A percentile compares a stretch with the other conserved stretches of the same genome.
Conservation (phyloP, 2,329 filamentous ascomycete genomes). For the Claviceps quebecensis region DNA sequence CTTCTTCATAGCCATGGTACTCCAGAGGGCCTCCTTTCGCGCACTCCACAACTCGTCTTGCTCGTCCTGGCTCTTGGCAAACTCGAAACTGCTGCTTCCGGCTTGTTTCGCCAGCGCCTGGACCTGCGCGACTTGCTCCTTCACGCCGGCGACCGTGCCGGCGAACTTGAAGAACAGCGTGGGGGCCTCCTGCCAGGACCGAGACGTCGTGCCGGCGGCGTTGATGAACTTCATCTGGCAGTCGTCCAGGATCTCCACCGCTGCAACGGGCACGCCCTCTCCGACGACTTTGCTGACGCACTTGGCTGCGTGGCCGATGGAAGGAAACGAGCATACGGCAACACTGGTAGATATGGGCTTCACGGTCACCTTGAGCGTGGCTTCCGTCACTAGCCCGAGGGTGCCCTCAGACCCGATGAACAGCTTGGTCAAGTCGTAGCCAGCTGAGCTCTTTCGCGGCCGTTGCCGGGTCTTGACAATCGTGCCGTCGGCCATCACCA, state of each 20-base stretch:
- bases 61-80: conserved; percentile 56
- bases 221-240: conserved; percentile 69
- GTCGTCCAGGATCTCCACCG: conserved; percentile 87
- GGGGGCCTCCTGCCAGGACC: conserved; percentile 56
- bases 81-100: conserved; percentile 60
- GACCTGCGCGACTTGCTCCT: conserved; percentile 63
- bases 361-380: conserved; percentile 73
- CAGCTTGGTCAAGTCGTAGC: conserved; percentile 79
- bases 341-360: conserved; percentile 69
- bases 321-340: conserved; percentile 49
- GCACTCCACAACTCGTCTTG: conserved; percentile 70
- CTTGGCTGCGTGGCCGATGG: conserved; percentile 56
- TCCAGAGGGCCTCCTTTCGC: conserved; percentile 74
- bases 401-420: conserved; percentile 90
- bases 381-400: conserved; percentile 81
- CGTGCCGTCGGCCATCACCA: conserved; percentile 81
- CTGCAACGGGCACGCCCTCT: conserved; percentile 70
- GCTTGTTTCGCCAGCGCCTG: conserved; percentile 45
- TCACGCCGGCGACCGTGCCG: conserved; percentile 54
- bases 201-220: conserved; percentile 49
- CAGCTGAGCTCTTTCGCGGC: conserved; percentile 77
- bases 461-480: conserved; percentile 80
- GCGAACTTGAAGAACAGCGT: conserved; percentile 79
- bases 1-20: conserved; percentile 53
- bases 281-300: conserved; percentile 72